Percentiles rank a stretch among this genome's conserved stretches.
Conservation (phyloP, 2,329 filamentous ascomycete genomes). For the Pseudocercospora ulei region DNA sequence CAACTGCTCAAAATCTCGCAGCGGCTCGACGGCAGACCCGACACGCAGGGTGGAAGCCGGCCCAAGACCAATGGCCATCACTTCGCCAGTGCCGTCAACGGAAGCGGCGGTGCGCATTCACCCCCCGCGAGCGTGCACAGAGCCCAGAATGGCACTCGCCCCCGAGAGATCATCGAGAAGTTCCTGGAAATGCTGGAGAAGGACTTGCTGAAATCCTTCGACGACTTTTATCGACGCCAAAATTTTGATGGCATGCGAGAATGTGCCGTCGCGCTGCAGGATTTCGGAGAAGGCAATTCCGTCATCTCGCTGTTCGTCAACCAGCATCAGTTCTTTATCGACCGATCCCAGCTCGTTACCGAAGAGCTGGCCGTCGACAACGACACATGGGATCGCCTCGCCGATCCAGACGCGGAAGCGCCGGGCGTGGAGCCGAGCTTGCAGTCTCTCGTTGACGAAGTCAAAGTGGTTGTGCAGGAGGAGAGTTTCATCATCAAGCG, state of each 20-base stretch:
- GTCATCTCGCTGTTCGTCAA: slow-evolving; percentile 96
- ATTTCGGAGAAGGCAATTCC: slow-evolving; percentile 91
- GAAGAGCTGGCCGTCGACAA: slow-evolving; percentile 70
- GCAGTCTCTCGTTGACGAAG: slow-evolving; percentile 86
- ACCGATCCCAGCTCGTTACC: slow-evolving; percentile 79
- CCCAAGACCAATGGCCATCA: slow-evolving; percentile 29
- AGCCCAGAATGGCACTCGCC: slow-evolving; percentile 40
- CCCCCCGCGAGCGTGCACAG: slow-evolving; percentile 44
- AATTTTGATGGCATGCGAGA: slow-evolving; percentile 98
- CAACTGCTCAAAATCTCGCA: slow-evolving; percentile 92
- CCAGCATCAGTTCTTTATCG: slow-evolving; percentile 98
- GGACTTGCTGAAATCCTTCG: slow-evolving; percentile 89
- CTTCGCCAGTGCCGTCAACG: slow-evolving; percentile 43
- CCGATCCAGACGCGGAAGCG: slow-evolving; percentile 86
- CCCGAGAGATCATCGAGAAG: slow-evolving; percentile 81
- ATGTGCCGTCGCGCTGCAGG: slow-evolving; percentile 82
- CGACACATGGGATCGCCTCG: slow-evolving; percentile 76
- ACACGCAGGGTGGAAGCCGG: slow-evolving; percentile 24
- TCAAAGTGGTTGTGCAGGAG: slow-evolving; percentile 90
- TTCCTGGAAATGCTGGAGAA: slow-evolving; percentile 94
- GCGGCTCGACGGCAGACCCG: slow-evolving; percentile 62
- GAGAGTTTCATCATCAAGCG: slow-evolving; percentile 95
- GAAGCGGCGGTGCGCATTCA: slow-evolving; percentile 37
- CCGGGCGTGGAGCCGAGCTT: slow-evolving; percentile 85
- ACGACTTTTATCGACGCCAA: slow-evolving; percentile 87